Base-by-base conservation (phyloP, 2,329 filamentous ascomycete species). In the Alternaria novae-zelandiae region DNA sequence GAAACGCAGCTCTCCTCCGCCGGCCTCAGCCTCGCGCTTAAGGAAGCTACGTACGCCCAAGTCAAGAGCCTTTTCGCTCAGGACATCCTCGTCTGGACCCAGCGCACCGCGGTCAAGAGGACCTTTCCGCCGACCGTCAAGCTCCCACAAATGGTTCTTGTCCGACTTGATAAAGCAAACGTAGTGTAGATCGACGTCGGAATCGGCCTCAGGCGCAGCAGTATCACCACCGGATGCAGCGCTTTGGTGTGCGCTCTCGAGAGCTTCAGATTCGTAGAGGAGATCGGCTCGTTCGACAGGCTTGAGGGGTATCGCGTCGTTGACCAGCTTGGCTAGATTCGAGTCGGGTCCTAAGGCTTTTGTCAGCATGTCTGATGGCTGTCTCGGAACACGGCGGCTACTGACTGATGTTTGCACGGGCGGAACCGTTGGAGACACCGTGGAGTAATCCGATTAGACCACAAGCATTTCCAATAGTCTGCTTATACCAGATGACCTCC, bases 381-480 rank as follows among this genome's bases (percentile, higher is more conserved):
- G 17, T 26, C 20, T 53, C 20, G 20, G 5, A 28, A 6, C 13
- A 11, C 26, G 21, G 44, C 45, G 21, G 26, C 30, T 46, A 73
- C 76, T 51, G 32, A 78, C 77, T 70, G 57, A 80, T 76, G 55
- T 77, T 64, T 13, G 72, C 59, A 55, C 87, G 83, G 3, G 93
- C 91, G 3, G 86, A 85, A 1, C 94, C 94, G 78, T 98, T 99
- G 32, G 87, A 87, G 0, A 94, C 89, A 23, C 91, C 91, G 77
- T 99, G 96, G 45, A 98, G 81, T 50, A 99, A 81, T 0, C 93
- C 96, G 84, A 98, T 97, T 57, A 97, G 83, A 0, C 96, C 96
- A 81, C 96, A 98, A 4, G 96, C 94, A 79, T 98, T 97, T 63
- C 91, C 89, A 72, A 98, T 98, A 0, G 95, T 98, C 83, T 98